phyloP scores from a whole-genome alignment of 192 early-diverging fungal genomes.

The Coemansia sp. region DNA sequence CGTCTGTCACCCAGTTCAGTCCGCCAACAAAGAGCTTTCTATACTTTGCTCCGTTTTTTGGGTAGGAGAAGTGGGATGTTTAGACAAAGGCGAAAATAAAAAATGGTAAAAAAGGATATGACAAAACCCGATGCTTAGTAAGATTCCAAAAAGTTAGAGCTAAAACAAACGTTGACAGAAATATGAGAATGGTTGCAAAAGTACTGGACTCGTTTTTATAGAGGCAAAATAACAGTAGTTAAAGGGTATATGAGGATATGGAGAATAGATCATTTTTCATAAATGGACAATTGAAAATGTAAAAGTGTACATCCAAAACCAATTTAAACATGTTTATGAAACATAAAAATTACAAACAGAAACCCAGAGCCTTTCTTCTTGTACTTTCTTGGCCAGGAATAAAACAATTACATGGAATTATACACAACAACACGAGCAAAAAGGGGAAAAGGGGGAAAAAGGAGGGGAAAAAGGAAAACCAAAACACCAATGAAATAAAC shows the following conservation, averaged over 20 bases:
- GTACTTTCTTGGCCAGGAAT: neutral
- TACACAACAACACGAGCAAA: too few relatives aligned
- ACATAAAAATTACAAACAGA: neutral
- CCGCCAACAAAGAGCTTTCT: slow-evolving; percentile 95
- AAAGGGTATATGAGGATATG: neutral
- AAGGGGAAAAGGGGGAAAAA: neutral
- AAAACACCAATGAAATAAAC: slow-evolving; percentile 9
- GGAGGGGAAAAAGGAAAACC: slow-evolving; percentile 17
- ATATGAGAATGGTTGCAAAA: neutral
- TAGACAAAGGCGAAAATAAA: neutral
- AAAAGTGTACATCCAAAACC: slow-evolving; percentile 8
- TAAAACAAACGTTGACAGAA: neutral
- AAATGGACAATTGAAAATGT: slow-evolving; percentile 36
- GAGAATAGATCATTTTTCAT: slow-evolving; percentile 50
- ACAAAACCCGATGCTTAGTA: slow-evolving; percentile 76
- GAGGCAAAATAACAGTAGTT: neutral
- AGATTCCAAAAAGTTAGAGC: slow-evolving; percentile 56
- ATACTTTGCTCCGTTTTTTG: neutral
- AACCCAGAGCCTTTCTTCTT: neutral
- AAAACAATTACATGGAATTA: neutral
- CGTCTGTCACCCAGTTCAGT: slow-evolving; percentile 80
- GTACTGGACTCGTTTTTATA: slow-evolving; percentile 26
- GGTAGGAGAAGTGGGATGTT: neutral
- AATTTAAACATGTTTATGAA: slow-evolving; percentile 7
- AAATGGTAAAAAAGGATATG: slow-evolving; percentile 61